Evolutionary conservation across 2,329 filamentous ascomycete species (phyloP).

Genomic region (Stylonectria norvegica): DNA sequence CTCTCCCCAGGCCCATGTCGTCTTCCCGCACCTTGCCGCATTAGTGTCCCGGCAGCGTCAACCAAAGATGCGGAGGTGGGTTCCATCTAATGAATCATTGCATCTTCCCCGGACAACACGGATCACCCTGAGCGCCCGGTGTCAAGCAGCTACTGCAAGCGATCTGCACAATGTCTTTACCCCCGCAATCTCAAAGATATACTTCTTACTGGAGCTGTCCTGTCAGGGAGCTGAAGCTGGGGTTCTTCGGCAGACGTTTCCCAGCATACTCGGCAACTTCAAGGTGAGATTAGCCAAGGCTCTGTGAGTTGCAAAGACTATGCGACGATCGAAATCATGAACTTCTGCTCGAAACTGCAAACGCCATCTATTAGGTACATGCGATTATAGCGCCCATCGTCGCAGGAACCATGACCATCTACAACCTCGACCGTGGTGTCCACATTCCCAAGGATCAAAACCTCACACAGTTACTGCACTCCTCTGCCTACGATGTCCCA

Average conservation of each 20-base stretch:
- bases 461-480: constrained; percentile 43
- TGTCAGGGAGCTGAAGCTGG: background rate
- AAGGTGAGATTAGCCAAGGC: background rate
- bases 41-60: constrained; percentile 1
- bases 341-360: background rate
- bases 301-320: background rate
- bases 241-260: constrained; percentile 4
- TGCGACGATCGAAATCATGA: background rate
- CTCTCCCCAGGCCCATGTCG: background rate
- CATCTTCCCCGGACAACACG: constrained; percentile 2
- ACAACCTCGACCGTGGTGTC: constrained; percentile 28
- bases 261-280: constrained; percentile 5
- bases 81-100: constrained; percentile 13
- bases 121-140: background rate
- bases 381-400: background rate
- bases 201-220: no score
- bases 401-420: constrained; percentile 29
- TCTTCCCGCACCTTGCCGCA: background rate
- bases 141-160: constrained; percentile 1
- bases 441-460: constrained; percentile 39
- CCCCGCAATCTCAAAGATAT: no score
- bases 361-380: background rate
- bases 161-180: no score
- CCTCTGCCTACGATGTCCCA: constrained; percentile 33
- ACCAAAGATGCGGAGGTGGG: constrained; percentile 1